These are phyloP conservation scores for Verticillium albo-atrum DNA, from an alignment of 2,329 filamentous ascomycete species.

Conservation along the genomic window DNA sequence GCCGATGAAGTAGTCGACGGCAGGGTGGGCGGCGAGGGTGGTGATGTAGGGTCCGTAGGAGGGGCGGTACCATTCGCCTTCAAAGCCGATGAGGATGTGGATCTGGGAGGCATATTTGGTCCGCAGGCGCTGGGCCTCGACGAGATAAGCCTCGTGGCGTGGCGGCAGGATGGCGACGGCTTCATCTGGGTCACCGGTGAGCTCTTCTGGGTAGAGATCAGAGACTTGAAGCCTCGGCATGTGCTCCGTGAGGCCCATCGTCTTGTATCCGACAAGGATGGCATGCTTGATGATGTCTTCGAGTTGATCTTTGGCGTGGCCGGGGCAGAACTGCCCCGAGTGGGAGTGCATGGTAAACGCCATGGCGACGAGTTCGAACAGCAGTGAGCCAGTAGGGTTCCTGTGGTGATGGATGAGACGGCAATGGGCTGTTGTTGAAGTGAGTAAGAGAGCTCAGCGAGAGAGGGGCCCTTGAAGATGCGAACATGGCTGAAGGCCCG, in stretches of 20 bases:
- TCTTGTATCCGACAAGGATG: constrained; percentile 72
- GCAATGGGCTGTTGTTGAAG: too few relatives aligned
- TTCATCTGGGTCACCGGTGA: constrained; percentile 43
- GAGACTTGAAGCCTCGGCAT: constrained; percentile 72
- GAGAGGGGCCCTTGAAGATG: too few relatives aligned
- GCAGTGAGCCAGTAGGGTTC: neutral
- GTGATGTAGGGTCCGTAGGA: constrained; percentile 54
- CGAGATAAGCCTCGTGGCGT: constrained; percentile 67
- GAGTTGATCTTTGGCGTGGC: constrained; percentile 79
- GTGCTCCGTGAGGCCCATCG: constrained; percentile 88
- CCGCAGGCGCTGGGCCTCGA: constrained; percentile 70
- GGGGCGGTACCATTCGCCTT: constrained; percentile 85
- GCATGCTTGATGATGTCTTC: constrained; percentile 80
- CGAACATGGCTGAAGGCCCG: too few relatives aligned
- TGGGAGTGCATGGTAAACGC: constrained; percentile 98
- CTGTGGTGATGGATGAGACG: too few relatives aligned
- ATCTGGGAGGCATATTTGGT: constrained; percentile 66
- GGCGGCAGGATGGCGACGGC: constrained; percentile 44
- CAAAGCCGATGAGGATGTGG: constrained; percentile 81
- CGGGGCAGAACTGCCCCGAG: constrained; percentile 92
- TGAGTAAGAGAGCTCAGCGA: too few relatives aligned
- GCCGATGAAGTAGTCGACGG: constrained; percentile 86
- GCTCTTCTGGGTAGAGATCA: constrained; percentile 92
- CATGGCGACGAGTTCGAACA: constrained; percentile 47
- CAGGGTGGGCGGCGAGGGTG: constrained; percentile 52